Evolutionary conservation across 306 rosid species (phyloP).

Genomic region (Dryas alaskensis): DNA sequence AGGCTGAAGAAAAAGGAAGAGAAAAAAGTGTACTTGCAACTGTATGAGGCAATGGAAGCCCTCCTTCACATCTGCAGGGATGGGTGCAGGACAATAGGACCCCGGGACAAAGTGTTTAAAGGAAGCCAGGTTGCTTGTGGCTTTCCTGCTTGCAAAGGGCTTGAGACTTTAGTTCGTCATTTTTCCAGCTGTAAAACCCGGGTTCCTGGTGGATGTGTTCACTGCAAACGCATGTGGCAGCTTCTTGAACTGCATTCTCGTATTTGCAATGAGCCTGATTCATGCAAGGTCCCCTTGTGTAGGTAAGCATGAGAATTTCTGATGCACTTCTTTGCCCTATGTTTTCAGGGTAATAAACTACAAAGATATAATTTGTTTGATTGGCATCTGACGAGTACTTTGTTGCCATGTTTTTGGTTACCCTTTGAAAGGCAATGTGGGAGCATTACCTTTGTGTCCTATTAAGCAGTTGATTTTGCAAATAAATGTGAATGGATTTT

Average conservation of each 20-base stretch:
- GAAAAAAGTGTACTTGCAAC: constrained; percentile 43
- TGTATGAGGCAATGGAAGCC: constrained; percentile 57
- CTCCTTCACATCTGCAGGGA: constrained; percentile 54
- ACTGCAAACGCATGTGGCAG: constrained; percentile 68
- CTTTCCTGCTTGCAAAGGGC: constrained; percentile 54
- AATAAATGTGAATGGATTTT: not conserved
- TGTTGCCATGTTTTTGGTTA: not conserved
- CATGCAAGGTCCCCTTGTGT: constrained; percentile 59
- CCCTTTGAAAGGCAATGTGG: not conserved
- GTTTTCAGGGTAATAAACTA: not conserved
- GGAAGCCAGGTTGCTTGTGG: constrained; percentile 39
- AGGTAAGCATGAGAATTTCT: constrained; percentile 28
- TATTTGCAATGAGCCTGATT: constrained; percentile 42
- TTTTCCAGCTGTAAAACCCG: constrained; percentile 46
- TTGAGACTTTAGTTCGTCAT: constrained; percentile 49
- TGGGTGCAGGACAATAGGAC: constrained; percentile 56
- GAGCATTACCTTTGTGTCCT: not conserved
- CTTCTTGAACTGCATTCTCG: constrained; percentile 57
- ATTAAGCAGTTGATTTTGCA: not conserved
- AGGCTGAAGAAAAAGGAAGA: constrained; percentile 42
- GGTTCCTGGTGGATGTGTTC: constrained; percentile 50
- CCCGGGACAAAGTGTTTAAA: constrained; percentile 42
- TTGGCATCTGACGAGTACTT: not conserved
- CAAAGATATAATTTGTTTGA: not conserved
- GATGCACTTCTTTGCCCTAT: not conserved